Evolutionary conservation across 202 grass and related monocot genomes (phyloP).

Genomic region (Schoenoplectus triqueter): DNA sequence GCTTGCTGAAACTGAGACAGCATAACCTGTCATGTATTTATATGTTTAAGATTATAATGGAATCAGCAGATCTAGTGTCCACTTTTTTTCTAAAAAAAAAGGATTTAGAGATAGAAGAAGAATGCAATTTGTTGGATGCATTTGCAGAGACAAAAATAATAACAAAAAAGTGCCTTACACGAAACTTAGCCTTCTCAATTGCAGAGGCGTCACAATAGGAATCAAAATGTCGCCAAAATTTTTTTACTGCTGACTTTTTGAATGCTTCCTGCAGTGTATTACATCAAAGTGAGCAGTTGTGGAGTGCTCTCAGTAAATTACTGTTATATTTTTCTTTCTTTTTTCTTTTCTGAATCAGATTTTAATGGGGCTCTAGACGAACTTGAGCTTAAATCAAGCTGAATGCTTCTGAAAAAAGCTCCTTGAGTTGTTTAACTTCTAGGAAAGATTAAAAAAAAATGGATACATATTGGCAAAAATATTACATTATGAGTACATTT

Average conservation of each 20-base stretch:
- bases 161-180: conserved; percentile 45
- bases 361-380: background rate
- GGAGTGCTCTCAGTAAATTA: background rate
- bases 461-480: conserved; percentile 9
- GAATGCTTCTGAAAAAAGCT: background rate
- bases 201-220: conserved; percentile 56
- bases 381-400: background rate
- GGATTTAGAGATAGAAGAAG: background rate
- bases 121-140: background rate
- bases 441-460: background rate
- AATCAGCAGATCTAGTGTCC: no score
- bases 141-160: background rate
- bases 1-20: no score
- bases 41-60: no score
- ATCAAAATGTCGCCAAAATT: conserved; percentile 86
- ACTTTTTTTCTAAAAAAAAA: no score
- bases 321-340: background rate
- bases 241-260: conserved; percentile 70
- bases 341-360: background rate
- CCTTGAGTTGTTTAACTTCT: background rate
- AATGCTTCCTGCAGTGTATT: conserved; percentile 67
- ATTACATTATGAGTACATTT: conserved; percentile 19
- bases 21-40: no score
- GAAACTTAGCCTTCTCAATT: conserved; percentile 57
- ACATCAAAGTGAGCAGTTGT: background rate